phyloP scores from a whole-genome alignment of 163 green algal species.

The Prototheca cutis region DNA sequence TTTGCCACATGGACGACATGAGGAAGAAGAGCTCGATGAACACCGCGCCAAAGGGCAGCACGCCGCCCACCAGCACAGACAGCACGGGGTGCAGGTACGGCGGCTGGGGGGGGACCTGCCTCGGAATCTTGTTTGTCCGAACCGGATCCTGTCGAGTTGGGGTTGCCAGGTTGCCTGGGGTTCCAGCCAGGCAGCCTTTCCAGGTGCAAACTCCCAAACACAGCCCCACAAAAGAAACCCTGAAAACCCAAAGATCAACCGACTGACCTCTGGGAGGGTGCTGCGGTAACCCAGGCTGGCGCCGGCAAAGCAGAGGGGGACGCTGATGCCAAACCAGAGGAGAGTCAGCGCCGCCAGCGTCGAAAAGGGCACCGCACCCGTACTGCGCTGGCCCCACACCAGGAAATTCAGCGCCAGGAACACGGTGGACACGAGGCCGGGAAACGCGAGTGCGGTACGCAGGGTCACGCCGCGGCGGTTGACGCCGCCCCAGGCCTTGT shows the following conservation, averaged over 20 bases:
- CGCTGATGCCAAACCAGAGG: constrained; percentile 95
- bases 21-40: constrained; percentile 99
- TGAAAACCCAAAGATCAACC: too few relatives aligned
- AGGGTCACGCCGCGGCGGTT: constrained; percentile 55
- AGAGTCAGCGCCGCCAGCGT: constrained; percentile 92
- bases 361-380: constrained; percentile 84
- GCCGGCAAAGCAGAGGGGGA: constrained; percentile 89
- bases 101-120: constrained; percentile 65
- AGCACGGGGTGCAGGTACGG: constrained; percentile 94
- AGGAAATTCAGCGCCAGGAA: constrained; percentile 86
- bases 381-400: constrained; percentile 82
- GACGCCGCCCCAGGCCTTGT: constrained; percentile 62
- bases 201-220: too few relatives aligned
- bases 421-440: constrained; percentile 69
- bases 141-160: too few relatives aligned
- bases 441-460: constrained; percentile 86
- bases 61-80: constrained; percentile 81
- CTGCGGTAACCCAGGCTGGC: constrained; percentile 93
- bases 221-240: too few relatives aligned
- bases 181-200: too few relatives aligned
- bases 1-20: constrained; percentile 94
- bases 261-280: constrained; percentile 66
- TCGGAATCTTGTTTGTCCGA: constrained; percentile 91
- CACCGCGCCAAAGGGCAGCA: constrained; percentile 92
- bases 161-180: too few relatives aligned